Evolutionary conservation across 2,329 filamentous ascomycete genomes (phyloP), one percentile per base, ranked within the genome.

Genomic region (Ilyonectria mors-panacis): DNA sequence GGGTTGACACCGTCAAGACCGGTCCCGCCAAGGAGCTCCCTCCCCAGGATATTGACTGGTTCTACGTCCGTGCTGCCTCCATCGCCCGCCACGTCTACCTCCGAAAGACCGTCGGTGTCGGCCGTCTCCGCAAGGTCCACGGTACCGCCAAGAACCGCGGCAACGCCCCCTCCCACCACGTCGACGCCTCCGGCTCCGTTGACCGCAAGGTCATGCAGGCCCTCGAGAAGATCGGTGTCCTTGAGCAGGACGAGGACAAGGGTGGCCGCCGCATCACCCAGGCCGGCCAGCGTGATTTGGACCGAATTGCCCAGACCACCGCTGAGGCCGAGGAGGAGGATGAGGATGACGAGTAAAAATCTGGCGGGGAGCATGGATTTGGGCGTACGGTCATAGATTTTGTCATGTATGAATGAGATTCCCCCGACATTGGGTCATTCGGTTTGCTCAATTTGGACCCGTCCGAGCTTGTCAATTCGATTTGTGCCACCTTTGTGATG

Each of bases 1-100:
- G 95, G 95, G 95, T 98, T 85, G 96, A 99, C 85, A 98, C 95
- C 81, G 96, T 98, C 88, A 99, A 99, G 93, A 98, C 95, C 78
- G 95, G 94, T 81, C 90, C 92, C 83, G 93, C 93, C 84, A 97
- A 97, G 87, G 96, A 99, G 89, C 93, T 99, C 79, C 95, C 95
- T 81, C 96, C 95, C 81, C 95, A 98, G 91, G 93, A 95, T 85
- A 94, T 95, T 83, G 96, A 99, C 91, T 99, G 96, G 96, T 97
- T 91, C 89, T 93, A 91, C 86, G 85, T 91, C 83, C 95, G 96
- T 82, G 95, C 95, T 80, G 96, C 96, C 79, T 91, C 95, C 76
- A 92, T 99, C 83, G 96, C 96, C 81, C 94, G 95, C 82, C 95
- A 98, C 90, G 92, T 99, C 89, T 99, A 99, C 91, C 90, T 99